These are phyloP conservation scores for Achaetomium macrosporum DNA, from an alignment of 2,329 filamentous ascomycete species.

Conservation along the genomic window DNA sequence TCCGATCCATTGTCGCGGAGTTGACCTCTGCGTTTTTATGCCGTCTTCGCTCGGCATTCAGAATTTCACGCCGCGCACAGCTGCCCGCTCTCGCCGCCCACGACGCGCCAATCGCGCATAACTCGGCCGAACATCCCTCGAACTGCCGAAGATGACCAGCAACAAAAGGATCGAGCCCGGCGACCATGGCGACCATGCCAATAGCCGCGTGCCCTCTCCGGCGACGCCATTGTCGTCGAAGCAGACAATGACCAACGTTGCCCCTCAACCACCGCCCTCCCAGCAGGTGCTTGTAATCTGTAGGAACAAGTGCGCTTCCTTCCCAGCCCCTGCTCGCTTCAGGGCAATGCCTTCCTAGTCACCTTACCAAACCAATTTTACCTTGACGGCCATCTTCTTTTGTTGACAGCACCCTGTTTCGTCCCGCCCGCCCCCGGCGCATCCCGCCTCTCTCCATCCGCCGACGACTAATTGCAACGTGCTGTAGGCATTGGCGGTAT, in stretches of 20 bases:
- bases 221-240: conserved; percentile 3
- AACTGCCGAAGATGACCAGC: conserved; percentile 12
- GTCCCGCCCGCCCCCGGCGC: not conserved
- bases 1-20: not conserved
- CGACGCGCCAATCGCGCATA: conserved; percentile 10
- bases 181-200: conserved; percentile 3
- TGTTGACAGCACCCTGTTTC: not conserved
- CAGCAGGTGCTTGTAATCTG: conserved; percentile 23
- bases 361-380: not conserved
- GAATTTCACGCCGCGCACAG: not conserved
- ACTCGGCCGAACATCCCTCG: conserved; percentile 2
- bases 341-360: not conserved
- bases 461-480: not conserved
- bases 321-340: not conserved
- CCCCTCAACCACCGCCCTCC: conserved; percentile 7
- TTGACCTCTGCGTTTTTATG: not conserved
- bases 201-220: not conserved
- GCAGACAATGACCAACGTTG: conserved; percentile 3
- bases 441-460: not conserved
- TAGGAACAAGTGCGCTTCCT: conserved; percentile 24
- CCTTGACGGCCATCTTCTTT: not conserved
- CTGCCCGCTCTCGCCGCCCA: conserved; percentile 3
- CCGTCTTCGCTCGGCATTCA: not conserved
- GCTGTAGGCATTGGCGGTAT: conserved; percentile 72
- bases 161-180: conserved; percentile 14